A percentile compares a stretch with the other conserved stretches of the same genome.
phyloP scores from a whole-genome alignment of 768 basidiomycete genomes.

The Russula sp. region DNA sequence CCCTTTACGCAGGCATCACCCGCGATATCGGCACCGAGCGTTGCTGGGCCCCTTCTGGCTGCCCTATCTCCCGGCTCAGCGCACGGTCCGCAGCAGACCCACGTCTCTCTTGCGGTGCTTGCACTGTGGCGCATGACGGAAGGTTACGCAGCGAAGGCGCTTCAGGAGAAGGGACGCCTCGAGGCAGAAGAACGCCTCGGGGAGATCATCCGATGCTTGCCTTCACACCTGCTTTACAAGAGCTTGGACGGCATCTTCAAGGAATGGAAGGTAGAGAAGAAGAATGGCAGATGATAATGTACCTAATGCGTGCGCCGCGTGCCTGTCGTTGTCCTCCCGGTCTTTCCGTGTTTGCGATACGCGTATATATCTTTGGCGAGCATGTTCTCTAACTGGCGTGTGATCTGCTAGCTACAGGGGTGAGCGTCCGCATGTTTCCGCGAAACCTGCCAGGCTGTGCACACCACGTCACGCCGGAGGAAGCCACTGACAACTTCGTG shows the following conservation, averaged over 20 bases:
- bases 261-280: slow-evolving; percentile 84
- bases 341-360: slow-evolving; percentile 5
- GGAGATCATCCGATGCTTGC: slow-evolving; percentile 87
- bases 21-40: slow-evolving; percentile 52
- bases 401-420: background rate
- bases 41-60: slow-evolving; percentile 64
- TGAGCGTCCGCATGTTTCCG: background rate
- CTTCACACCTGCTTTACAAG: slow-evolving; percentile 82
- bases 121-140: slow-evolving; percentile 82
- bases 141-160: slow-evolving; percentile 73
- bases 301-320: slow-evolving; percentile 5
- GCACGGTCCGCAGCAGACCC: slow-evolving; percentile 86
- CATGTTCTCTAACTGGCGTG: slow-evolving; percentile 4
- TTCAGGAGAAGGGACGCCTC: slow-evolving; percentile 50
- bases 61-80: slow-evolving; percentile 71
- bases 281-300: slow-evolving; percentile 44
- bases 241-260: slow-evolving; percentile 93
- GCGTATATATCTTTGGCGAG: slow-evolving; percentile 7
- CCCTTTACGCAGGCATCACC: slow-evolving; percentile 61
- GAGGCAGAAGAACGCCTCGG: slow-evolving; percentile 75
- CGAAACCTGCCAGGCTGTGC: slow-evolving; percentile 9
- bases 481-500: slow-evolving; percentile 6
- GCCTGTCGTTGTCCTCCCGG: slow-evolving; percentile 5
- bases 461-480: slow-evolving; percentile 8
- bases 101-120: slow-evolving; percentile 87